Conservation (phyloP, 805 yeast genomes). For the Osmozyma mogii region DNA sequence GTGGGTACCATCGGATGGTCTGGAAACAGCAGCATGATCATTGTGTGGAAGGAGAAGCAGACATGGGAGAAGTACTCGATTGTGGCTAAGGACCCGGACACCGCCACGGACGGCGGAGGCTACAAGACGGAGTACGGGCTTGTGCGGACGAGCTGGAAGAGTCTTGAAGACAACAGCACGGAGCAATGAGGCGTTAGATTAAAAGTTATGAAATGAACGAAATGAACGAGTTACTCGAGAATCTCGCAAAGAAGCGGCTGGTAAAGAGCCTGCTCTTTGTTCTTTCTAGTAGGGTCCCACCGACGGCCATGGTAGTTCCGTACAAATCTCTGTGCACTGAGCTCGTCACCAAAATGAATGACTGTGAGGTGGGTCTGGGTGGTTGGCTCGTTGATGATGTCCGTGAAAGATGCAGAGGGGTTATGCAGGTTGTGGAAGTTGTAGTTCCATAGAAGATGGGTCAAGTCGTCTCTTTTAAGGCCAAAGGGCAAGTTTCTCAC, state of each 20-base stretch:
- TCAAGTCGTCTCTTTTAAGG: conserved; percentile 28
- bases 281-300: too few relatives aligned
- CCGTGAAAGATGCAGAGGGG: conserved; percentile 14
- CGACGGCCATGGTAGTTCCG: conserved; percentile 44
- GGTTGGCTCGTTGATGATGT: conserved; percentile 19
- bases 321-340: conserved; percentile 45
- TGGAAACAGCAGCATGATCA: conserved; percentile 61
- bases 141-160: conserved; percentile 66
- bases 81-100: conserved; percentile 35
- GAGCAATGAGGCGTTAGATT: background rate
- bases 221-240: conserved; percentile 13
- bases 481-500: conserved; percentile 43
- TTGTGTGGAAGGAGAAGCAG: conserved; percentile 66
- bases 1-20: conserved; percentile 58
- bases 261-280: conserved; percentile 21
- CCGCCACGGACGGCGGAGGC: background rate
- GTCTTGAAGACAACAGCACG: too few relatives aligned
- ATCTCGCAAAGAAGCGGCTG: conserved; percentile 33
- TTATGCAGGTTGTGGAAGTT: conserved; percentile 24
- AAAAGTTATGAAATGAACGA: background rate
- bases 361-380: conserved; percentile 22
- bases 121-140: conserved; percentile 37
- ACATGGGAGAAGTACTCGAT: conserved; percentile 85
- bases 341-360: conserved; percentile 35
- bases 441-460: conserved; percentile 42